These are phyloP conservation scores for Dothistroma septosporum DNA, from an alignment of 2,329 filamentous ascomycete genomes.

Conservation along the genomic window DNA sequence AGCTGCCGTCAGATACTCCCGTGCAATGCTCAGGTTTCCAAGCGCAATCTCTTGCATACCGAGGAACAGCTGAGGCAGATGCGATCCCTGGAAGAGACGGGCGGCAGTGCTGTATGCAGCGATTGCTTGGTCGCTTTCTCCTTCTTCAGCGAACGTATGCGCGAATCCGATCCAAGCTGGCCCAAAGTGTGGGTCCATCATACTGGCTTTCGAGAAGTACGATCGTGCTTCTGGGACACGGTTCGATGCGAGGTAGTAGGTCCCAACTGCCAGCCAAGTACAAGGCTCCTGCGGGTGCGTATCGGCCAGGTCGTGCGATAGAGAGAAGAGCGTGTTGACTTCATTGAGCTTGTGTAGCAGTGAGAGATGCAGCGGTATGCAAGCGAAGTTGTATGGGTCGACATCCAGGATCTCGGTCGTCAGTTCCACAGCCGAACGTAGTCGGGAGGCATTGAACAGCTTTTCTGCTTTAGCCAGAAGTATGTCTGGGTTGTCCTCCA, in stretches of 20 bases:
- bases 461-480: slow-evolving; percentile 85
- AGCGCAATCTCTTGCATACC: slow-evolving; percentile 98
- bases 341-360: slow-evolving; percentile 82
- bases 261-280: slow-evolving; percentile 89
- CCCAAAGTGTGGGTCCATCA: slow-evolving; percentile 96
- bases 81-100: slow-evolving; percentile 91
- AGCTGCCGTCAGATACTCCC: slow-evolving; percentile 89
- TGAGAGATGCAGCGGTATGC: slow-evolving; percentile 87
- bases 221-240: slow-evolving; percentile 89
- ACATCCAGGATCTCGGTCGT: slow-evolving; percentile 77
- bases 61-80: slow-evolving; percentile 89
- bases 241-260: slow-evolving; percentile 86
- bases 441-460: slow-evolving; percentile 90
- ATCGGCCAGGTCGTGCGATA: slow-evolving; percentile 89
- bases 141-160: slow-evolving; percentile 95
- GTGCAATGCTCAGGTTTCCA: slow-evolving; percentile 88
- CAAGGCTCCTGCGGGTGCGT: slow-evolving; percentile 85
- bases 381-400: slow-evolving; percentile 83
- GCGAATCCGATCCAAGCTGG: slow-evolving; percentile 98
- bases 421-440: slow-evolving; percentile 77
- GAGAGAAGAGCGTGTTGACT: slow-evolving; percentile 84
- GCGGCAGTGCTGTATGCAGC: slow-evolving; percentile 96
- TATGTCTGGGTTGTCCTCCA: slow-evolving; percentile 81
- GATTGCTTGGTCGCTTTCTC: slow-evolving; percentile 96
- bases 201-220: slow-evolving; percentile 94